Base-by-base conservation (phyloP, 805 yeast species). In the Kodamaea kakaduensis region DNA sequence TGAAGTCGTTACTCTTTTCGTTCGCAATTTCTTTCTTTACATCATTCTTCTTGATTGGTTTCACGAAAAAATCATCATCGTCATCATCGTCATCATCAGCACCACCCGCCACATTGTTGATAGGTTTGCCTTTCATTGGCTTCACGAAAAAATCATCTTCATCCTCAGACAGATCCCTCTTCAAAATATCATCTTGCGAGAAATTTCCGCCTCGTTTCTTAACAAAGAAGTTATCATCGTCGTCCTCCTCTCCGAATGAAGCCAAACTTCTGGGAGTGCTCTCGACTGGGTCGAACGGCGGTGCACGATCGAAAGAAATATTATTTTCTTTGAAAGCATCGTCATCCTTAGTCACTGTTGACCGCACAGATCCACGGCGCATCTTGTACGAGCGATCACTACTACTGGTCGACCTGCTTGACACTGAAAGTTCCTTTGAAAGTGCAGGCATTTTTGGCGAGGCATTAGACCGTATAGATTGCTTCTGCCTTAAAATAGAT, bases 241-340 rank as follows among this genome's bases (percentile, higher is more conserved):
- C 40, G n/a, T 19, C 27, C 9, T 31, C 34, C 9, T 31, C 27
- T 26, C 21, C 17, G 19, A 10, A 20, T 6, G 26, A 16, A 14
- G 27, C 14, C 0, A 80, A 88, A 42, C 75, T 79, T 10, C 74
- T 83, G 61, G 89, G 89, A 7, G 29, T 26, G 9, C n/a, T 6
- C 22, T 34, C 24, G 17, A 17, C 25, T 2, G 35, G 35, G 21
- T 34, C 37, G 21, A 40, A 46, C 4, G 31, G 36, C 0, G 95
- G 93, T 0, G 81, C 89, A 42, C 73, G 79, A n/a, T 75, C 83
- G 61, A 89, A 89, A 2, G 78, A 74, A 20, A 87, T 73, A 2
- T 68, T 73, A 48, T 84, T 84, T 44, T 87, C 95, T 30, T 69
- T 71, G 59, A 84, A 84, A 10, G 76, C 73, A 47, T 75, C 82